Conservation (phyloP, 306 rosid genomes). For the Pueraria montana region DNA sequence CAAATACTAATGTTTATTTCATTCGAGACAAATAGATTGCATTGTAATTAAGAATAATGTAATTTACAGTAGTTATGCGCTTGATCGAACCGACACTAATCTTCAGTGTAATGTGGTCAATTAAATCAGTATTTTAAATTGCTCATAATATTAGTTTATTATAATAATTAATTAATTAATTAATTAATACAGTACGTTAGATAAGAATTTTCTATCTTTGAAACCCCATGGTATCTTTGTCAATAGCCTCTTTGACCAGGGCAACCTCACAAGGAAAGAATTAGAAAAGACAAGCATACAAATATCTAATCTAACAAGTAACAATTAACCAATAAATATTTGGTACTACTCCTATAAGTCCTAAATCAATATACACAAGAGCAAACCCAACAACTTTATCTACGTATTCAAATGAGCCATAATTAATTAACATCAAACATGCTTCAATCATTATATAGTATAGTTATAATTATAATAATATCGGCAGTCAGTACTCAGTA, state of each 20-base stretch:
- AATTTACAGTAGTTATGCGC: neutral
- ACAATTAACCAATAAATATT: neutral
- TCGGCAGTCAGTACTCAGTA: no score
- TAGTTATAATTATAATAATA: neutral
- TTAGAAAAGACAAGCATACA: neutral
- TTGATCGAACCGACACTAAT: neutral
- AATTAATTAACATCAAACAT: slow-evolving; percentile 20
- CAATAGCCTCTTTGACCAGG: neutral
- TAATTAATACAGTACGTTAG: neutral
- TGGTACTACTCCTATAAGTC: neutral
- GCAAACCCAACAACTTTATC: neutral
- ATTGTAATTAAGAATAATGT: neutral
- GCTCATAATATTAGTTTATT: neutral
- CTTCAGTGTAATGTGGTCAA: neutral
- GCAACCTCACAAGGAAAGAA: slow-evolving; percentile 12
- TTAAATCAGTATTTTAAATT: neutral
- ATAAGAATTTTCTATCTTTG: neutral
- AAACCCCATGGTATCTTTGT: neutral
- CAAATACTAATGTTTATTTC: neutral
- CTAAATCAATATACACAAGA: no score
- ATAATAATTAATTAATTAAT: neutral
- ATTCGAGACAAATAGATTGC: neutral
- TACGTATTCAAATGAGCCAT: neutral
- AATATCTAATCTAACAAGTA: neutral
- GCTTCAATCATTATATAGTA: neutral